These are phyloP conservation scores for Infundibulicybe gibba DNA, from an alignment of 768 basidiomycete species.

Conservation along the genomic window DNA sequence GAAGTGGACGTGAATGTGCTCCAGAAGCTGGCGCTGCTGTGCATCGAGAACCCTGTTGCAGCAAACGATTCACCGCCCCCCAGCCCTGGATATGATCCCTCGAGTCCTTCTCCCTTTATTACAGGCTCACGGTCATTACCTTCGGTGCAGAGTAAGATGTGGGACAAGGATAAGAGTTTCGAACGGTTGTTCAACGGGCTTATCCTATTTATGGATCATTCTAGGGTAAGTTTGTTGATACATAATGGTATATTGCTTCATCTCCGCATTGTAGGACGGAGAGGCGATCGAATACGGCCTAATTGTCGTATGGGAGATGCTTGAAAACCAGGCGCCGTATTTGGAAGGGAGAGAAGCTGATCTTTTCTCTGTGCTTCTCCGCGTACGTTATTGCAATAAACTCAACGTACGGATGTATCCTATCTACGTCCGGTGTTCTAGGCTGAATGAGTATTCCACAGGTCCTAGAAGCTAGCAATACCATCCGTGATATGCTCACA, in stretches of 20 bases:
- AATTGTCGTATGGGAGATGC: constrained; percentile 79
- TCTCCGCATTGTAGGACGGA: constrained; percentile 40
- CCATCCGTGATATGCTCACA: constrained; percentile 74
- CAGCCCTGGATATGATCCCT: constrained; percentile 48
- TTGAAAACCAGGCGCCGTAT: constrained; percentile 68
- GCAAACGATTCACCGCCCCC: constrained; percentile 54
- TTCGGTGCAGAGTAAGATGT: constrained; percentile 54
- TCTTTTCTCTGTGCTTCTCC: constrained; percentile 67
- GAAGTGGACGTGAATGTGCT: constrained; percentile 50
- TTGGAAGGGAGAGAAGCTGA: constrained; percentile 81
- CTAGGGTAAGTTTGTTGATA: constrained; percentile 43
- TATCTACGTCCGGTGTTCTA: too few relatives aligned
- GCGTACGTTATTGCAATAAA: constrained; percentile 69
- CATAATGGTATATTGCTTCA: constrained; percentile 3
- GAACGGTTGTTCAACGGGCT: constrained; percentile 68
- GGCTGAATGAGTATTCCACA: constrained; percentile 18
- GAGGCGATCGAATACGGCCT: constrained; percentile 74
- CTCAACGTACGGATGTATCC: constrained; percentile 48
- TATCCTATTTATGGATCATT: constrained; percentile 56
- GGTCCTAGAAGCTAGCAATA: constrained; percentile 82
- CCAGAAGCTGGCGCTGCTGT: constrained; percentile 64
- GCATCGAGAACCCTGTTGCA: constrained; percentile 52
- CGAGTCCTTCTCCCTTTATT: constrained; percentile 56
- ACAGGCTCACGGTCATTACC: constrained; percentile 34
- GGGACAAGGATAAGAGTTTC: constrained; percentile 71